These are phyloP conservation scores for Phytophthora ramorum DNA, from an alignment of 352 stramenopile genomes.

Conservation along the genomic window DNA sequence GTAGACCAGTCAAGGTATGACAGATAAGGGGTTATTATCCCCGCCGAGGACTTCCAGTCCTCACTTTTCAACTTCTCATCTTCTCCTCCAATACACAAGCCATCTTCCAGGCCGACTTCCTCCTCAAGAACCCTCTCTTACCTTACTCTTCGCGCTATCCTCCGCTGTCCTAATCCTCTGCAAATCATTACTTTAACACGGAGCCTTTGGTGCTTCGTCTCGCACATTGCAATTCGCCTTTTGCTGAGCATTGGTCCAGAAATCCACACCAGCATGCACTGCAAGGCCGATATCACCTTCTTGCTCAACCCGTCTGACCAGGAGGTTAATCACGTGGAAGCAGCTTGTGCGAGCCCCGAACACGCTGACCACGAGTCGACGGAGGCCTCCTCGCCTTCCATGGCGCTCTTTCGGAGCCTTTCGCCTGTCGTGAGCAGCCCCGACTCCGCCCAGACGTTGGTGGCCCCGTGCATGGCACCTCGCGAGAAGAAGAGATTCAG, in stretches of 20 bases:
- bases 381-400: slow-evolving; percentile 19
- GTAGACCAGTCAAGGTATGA: no score
- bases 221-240: slow-evolving; percentile 21
- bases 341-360: slow-evolving; percentile 18
- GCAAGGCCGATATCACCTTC: slow-evolving; percentile 47
- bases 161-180: no score
- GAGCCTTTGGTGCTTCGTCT: slow-evolving; percentile 1
- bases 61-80: no score
- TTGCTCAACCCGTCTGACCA: slow-evolving; percentile 49
- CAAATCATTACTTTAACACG: no score
- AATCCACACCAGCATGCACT: slow-evolving; percentile 26
- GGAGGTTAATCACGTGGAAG: slow-evolving; percentile 1
- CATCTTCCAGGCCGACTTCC: no score
- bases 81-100: no score
- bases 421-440: slow-evolving; percentile 26
- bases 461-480: slow-evolving; percentile 32
- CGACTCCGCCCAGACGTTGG: slow-evolving; percentile 31
- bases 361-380: slow-evolving; percentile 4
- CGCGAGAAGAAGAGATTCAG: slow-evolving; percentile 35
- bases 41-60: no score
- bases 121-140: no score
- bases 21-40: no score
- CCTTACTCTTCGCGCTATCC: no score
- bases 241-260: background rate
- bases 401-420: slow-evolving; percentile 34